Evolutionary conservation across 768 basidiomycete species (phyloP).

Genomic region (Pleurotus eryngii): DNA sequence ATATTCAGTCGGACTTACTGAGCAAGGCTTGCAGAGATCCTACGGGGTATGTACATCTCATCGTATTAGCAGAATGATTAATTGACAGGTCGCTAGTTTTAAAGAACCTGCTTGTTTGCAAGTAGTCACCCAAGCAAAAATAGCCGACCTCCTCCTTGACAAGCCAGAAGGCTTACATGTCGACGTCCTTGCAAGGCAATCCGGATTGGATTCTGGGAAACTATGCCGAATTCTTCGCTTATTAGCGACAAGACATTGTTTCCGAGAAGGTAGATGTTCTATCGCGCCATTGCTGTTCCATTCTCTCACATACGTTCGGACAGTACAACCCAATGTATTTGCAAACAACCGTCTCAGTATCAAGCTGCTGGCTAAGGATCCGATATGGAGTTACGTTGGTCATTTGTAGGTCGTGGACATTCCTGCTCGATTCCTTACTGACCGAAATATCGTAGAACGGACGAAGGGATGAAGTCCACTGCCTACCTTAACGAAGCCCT

Average conservation of each 20-base stretch:
- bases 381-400: conserved; percentile 21
- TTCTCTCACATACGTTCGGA: not conserved
- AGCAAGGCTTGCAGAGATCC: conserved; percentile 11
- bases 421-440: not conserved
- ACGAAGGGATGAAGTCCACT: conserved; percentile 19
- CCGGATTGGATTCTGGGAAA: conserved; percentile 32
- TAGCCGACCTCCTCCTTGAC: conserved; percentile 35
- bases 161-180: conserved; percentile 33
- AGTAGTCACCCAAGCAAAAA: conserved; percentile 29
- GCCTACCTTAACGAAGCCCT: conserved; percentile 25
- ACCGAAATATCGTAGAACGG: conserved; percentile 8
- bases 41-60: conserved; percentile 10
- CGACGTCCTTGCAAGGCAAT: conserved; percentile 23
- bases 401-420: conserved; percentile 20
- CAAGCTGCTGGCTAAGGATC: conserved; percentile 27
- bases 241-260: conserved; percentile 38
- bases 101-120: conserved; percentile 30
- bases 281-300: not conserved
- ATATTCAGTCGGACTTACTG: not conserved
- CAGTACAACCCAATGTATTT: conserved; percentile 35
- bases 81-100: conserved; percentile 15
- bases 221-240: conserved; percentile 35
- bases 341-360: conserved; percentile 40
- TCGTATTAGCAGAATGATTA: no score
- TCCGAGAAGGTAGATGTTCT: conserved; percentile 29